These are phyloP conservation scores for Globisporangium solare DNA, from an alignment of 352 stramenopile species.

Conservation along the genomic window DNA sequence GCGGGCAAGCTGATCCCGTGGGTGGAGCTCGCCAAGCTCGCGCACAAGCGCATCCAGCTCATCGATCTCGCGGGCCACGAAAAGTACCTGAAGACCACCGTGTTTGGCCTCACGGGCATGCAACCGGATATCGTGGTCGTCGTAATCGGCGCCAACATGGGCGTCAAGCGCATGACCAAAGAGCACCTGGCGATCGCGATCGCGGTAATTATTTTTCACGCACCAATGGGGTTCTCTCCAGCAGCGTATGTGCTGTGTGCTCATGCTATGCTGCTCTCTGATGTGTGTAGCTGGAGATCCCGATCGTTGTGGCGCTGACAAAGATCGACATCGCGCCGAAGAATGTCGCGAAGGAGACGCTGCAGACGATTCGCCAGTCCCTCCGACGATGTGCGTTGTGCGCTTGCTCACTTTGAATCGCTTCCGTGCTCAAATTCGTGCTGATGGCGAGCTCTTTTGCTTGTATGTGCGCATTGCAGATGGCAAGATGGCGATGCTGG, in stretches of 20 bases:
- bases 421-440: background rate
- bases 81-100: slow-evolving; percentile 99
- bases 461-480: slow-evolving; percentile 26
- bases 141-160: slow-evolving; percentile 92
- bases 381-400: slow-evolving; percentile 63
- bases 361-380: slow-evolving; percentile 85
- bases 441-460: no score
- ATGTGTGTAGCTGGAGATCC: slow-evolving; percentile 76
- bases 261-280: background rate
- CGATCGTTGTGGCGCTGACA: slow-evolving; percentile 91
- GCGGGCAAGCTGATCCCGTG: slow-evolving; percentile 73
- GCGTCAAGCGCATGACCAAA: slow-evolving; percentile 93
- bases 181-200: slow-evolving; percentile 92
- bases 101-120: slow-evolving; percentile 97
- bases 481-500: slow-evolving; percentile 92
- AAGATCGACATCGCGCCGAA: slow-evolving; percentile 94
- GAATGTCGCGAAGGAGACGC: slow-evolving; percentile 90
- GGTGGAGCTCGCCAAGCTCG: slow-evolving; percentile 71
- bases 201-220: slow-evolving; percentile 34
- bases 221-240: no score
- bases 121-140: slow-evolving; percentile 95
- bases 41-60: slow-evolving; percentile 83
- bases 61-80: slow-evolving; percentile 93
- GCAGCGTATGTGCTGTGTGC: background rate
- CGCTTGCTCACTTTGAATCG: background rate